Conservation (phyloP, 164 flowering plant genomes). For the Saururus chinensis region DNA sequence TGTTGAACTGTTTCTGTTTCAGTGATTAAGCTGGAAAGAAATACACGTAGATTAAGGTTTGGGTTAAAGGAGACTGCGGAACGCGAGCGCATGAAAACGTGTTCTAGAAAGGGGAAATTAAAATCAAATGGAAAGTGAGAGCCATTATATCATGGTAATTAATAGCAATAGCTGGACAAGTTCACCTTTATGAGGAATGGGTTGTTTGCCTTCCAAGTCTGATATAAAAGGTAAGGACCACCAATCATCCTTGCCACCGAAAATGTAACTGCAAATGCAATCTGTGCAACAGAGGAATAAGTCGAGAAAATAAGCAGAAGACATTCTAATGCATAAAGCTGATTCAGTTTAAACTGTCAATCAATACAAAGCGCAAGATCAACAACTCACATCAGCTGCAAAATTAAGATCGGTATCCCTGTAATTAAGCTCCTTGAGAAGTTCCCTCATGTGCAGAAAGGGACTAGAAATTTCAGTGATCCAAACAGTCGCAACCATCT, state of each 20-base stretch:
- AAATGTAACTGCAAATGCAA: conserved; percentile 60
- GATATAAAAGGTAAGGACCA: conserved; percentile 65
- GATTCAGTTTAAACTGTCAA: too few relatives aligned
- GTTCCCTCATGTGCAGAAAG: conserved; percentile 75
- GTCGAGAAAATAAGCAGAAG: background rate
- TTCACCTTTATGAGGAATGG: conserved; percentile 73
- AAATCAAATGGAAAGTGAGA: too few relatives aligned
- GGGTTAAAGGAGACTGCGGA: too few relatives aligned
- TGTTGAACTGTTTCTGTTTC: too few relatives aligned
- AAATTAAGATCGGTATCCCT: conserved; percentile 75
- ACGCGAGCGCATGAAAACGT: too few relatives aligned
- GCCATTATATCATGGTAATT: too few relatives aligned
- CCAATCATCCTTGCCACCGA: conserved; percentile 62
- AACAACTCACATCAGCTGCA: conserved; percentile 65
- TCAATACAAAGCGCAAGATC: too few relatives aligned
- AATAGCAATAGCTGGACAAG: too few relatives aligned
- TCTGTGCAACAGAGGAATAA: conserved; percentile 21
- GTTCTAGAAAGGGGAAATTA: too few relatives aligned
- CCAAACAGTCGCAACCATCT: conserved; percentile 71
- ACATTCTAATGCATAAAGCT: too few relatives aligned
- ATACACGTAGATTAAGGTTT: too few relatives aligned
- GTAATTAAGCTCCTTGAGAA: conserved; percentile 85
- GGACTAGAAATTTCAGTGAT: conserved; percentile 90
- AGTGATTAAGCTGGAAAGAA: too few relatives aligned
- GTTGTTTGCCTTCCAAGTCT: conserved; percentile 54